These are phyloP conservation scores for Clonostachys solani DNA, from an alignment of 2,329 filamentous ascomycete species.

Conservation along the genomic window DNA sequence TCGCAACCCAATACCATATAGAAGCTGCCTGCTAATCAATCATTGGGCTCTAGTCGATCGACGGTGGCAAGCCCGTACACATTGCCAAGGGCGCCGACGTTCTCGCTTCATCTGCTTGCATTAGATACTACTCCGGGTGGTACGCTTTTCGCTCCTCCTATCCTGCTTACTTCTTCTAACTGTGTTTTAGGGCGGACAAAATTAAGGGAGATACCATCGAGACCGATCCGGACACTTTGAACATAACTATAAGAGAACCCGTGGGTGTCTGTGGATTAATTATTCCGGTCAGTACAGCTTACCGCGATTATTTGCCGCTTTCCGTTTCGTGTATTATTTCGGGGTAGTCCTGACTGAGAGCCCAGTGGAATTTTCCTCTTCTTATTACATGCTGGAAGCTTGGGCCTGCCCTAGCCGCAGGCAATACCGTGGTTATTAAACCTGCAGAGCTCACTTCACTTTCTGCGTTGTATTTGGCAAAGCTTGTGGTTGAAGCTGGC, in stretches of 20 bases:
- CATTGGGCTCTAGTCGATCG: neutral
- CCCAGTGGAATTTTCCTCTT: slow-evolving; percentile 78
- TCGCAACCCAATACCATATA: no score
- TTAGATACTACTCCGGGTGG: slow-evolving; percentile 66
- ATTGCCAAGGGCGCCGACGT: neutral
- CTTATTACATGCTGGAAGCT: slow-evolving; percentile 72
- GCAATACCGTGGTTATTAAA: slow-evolving; percentile 90
- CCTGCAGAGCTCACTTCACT: slow-evolving; percentile 90
- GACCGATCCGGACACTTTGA: slow-evolving; percentile 59
- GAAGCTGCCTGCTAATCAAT: neutral
- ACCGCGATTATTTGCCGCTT: neutral
- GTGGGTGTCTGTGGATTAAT: slow-evolving; percentile 81
- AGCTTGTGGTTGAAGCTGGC: slow-evolving; percentile 81
- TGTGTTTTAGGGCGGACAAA: slow-evolving; percentile 27
- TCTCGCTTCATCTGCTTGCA: slow-evolving; percentile 15
- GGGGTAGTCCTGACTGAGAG: neutral
- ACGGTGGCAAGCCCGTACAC: slow-evolving; percentile 1
- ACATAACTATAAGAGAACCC: slow-evolving; percentile 77
- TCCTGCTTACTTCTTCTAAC: neutral
- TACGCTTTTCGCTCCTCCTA: neutral
- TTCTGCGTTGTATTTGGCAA: slow-evolving; percentile 81
- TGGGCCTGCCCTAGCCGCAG: slow-evolving; percentile 81
- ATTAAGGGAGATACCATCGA: slow-evolving; percentile 1
- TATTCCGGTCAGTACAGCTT: slow-evolving; percentile 62
- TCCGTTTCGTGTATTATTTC: slow-evolving; percentile 37